Conservation (phyloP, 2,329 filamentous ascomycete genomes). For the Aspergillus sp. region DNA sequence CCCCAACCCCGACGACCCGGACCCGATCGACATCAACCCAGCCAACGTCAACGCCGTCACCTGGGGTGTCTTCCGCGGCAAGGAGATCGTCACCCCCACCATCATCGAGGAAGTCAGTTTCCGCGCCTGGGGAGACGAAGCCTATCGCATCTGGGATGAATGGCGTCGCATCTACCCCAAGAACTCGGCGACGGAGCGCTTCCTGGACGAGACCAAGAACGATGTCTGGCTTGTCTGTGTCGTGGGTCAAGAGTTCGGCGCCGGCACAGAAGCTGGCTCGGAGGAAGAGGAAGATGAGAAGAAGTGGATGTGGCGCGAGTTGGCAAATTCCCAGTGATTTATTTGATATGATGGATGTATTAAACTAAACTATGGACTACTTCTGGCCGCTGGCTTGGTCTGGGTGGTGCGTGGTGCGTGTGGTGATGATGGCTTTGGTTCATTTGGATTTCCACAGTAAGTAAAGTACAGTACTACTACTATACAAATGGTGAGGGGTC, state of each 20-base stretch:
- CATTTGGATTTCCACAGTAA: no score
- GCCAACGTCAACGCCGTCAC: conserved; percentile 87
- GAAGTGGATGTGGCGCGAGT: conserved; percentile 43
- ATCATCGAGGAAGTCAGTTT: conserved; percentile 97
- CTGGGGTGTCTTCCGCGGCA: conserved; percentile 92
- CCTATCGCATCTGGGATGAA: conserved; percentile 91
- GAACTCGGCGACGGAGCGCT: conserved; percentile 67
- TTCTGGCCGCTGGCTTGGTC: background rate
- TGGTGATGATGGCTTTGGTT: no score
- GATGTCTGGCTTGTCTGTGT: conserved; percentile 86
- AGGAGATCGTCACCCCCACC: conserved; percentile 93
- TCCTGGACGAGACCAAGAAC: conserved; percentile 67
- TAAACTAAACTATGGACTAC: conserved; percentile 2
- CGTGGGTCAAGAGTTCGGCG: conserved; percentile 49
- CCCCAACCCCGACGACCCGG: conserved; percentile 26
- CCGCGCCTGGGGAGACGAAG: conserved; percentile 90
- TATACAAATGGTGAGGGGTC: no score
- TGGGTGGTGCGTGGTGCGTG: background rate
- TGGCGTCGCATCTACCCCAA: conserved; percentile 88
- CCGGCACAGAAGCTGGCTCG: conserved; percentile 40
- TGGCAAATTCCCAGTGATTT: conserved; percentile 31
- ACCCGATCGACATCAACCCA: conserved; percentile 39
- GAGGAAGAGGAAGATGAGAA: conserved; percentile 43
- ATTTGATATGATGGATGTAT: background rate
- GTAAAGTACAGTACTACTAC: no score